phyloP scores from a whole-genome alignment of 2,329 filamentous ascomycete genomes.

The Botrytis hyacinthi region DNA sequence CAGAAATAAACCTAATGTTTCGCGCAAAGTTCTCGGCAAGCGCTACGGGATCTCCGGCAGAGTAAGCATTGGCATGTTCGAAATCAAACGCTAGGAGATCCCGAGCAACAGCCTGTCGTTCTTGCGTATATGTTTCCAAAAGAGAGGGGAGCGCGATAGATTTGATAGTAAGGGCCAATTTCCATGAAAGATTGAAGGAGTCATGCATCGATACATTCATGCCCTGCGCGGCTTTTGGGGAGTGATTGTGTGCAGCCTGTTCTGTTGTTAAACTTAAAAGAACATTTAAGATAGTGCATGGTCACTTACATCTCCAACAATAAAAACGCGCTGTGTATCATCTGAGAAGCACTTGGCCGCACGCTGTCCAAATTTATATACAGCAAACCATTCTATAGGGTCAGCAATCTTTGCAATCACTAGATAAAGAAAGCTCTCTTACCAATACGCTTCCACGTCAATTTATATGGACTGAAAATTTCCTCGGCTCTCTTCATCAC shows the following conservation, averaged over 20 bases:
- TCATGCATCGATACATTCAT: slow-evolving; percentile 60
- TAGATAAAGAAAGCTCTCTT: slow-evolving; percentile 53
- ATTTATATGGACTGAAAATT: slow-evolving; percentile 57
- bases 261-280: neutral
- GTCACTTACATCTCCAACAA: slow-evolving; percentile 45
- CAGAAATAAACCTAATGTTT: slow-evolving; percentile 72
- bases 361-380: slow-evolving; percentile 58
- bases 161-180: slow-evolving; percentile 49
- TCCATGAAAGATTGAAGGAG: slow-evolving; percentile 61
- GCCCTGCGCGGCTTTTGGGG: slow-evolving; percentile 62
- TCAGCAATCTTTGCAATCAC: slow-evolving; percentile 42
- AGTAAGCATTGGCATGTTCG: slow-evolving; percentile 55
- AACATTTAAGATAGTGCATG: slow-evolving; percentile 33
- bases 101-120: slow-evolving; percentile 61
- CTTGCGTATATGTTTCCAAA: slow-evolving; percentile 60
- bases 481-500: slow-evolving; percentile 66
- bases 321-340: slow-evolving; percentile 56
- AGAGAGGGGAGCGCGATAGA: slow-evolving; percentile 54
- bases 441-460: slow-evolving; percentile 70
- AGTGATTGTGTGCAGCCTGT: slow-evolving; percentile 56
- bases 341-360: slow-evolving; percentile 56
- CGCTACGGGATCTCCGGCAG: slow-evolving; percentile 60
- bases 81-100: slow-evolving; percentile 66
- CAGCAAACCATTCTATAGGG: slow-evolving; percentile 64
- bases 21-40: slow-evolving; percentile 67